These are phyloP conservation scores for Colletotrichum sp. DNA, from an alignment of 2,329 filamentous ascomycete species.

Conservation along the genomic window DNA sequence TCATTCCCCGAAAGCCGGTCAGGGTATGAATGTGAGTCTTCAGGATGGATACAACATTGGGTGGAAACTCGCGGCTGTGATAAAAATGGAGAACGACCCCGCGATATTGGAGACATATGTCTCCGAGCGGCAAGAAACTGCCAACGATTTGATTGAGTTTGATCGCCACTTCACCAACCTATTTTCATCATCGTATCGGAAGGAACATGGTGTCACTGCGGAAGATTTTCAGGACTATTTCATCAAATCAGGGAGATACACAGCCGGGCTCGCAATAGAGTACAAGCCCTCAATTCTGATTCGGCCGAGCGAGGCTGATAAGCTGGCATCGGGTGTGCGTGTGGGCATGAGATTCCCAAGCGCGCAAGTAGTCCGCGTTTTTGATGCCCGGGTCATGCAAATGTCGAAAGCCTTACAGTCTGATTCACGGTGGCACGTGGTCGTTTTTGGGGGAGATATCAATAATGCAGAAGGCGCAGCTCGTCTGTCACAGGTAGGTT, in stretches of 20 bases:
- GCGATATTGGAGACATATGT: constrained; percentile 84
- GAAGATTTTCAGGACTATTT: constrained; percentile 63
- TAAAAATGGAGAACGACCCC: constrained; percentile 75
- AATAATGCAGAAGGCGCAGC: not conserved
- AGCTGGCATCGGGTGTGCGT: constrained; percentile 43
- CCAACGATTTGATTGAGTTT: constrained; percentile 83
- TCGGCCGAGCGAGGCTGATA: constrained; percentile 28
- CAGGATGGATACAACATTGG: constrained; percentile 86
- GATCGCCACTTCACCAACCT: constrained; percentile 89
- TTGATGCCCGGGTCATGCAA: constrained; percentile 62
- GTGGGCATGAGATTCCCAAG: constrained; percentile 63
- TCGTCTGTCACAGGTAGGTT: not conserved
- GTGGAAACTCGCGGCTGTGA: constrained; percentile 94
- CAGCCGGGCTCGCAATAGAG: constrained; percentile 60
- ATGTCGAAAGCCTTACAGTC: constrained; percentile 55
- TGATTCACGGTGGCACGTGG: constrained; percentile 46
- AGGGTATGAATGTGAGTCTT: constrained; percentile 83
- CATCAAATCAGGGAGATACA: constrained; percentile 61
- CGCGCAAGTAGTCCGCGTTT: constrained; percentile 63
- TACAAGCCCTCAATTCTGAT: constrained; percentile 59
- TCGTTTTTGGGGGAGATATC: not conserved
- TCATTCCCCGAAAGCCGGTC: constrained; percentile 76
- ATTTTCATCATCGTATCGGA: constrained; percentile 64
- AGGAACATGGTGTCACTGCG: constrained; percentile 42
- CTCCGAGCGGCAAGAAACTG: constrained; percentile 81